Base-by-base conservation (phyloP, 2,329 filamentous ascomycete species). In the Aspergillus japonicus region DNA sequence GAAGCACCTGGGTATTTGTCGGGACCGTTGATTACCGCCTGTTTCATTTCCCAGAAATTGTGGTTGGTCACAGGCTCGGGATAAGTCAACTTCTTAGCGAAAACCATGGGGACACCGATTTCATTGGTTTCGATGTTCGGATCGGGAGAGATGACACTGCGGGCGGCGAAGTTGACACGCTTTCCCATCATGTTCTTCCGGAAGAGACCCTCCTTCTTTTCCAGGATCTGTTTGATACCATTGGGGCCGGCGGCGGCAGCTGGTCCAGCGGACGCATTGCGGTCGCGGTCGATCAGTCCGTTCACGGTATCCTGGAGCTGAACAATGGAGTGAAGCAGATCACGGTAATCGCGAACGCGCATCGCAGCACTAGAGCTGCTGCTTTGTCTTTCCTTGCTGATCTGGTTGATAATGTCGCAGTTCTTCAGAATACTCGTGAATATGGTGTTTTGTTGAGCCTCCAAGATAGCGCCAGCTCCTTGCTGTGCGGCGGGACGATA, bases 181-280 rank as follows among this genome's bases (percentile, higher is more conserved):
- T 99, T 99, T 62, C 95, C 95, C 95, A 99, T 99, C 95, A 99
- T 98, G 78, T 99, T 97, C 82, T 96, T 98, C 69, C 95, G 85
- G 82, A 99, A 99, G 31, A 99, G 83, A 65, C 95, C 95, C 73
- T 99, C 96, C 78, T 99, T 99, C 83, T 99, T 99, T 78, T 99
- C 95, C 29, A 99, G 83, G 72, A 93, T 90, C 73, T 99, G 95
- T 79, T 99, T 99, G 79, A 99, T 96, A 68, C 96, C 95, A 64
- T 96, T 93, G 62, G 96, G 91, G 56, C 91, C 89, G 58, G 88
- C 84, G 69, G 89, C 88, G 14, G 88, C 91, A 29, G 92, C 91
- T 19, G 87, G 83, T 54, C 92, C 92, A 64, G 90, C 88, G 3
- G 92, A 83, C 2, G 92, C 91, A 69, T 95, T 96, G 63, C 93